These are phyloP conservation scores for Lactarius evosmus DNA, from an alignment of 768 basidiomycete species.

Conservation along the genomic window DNA sequence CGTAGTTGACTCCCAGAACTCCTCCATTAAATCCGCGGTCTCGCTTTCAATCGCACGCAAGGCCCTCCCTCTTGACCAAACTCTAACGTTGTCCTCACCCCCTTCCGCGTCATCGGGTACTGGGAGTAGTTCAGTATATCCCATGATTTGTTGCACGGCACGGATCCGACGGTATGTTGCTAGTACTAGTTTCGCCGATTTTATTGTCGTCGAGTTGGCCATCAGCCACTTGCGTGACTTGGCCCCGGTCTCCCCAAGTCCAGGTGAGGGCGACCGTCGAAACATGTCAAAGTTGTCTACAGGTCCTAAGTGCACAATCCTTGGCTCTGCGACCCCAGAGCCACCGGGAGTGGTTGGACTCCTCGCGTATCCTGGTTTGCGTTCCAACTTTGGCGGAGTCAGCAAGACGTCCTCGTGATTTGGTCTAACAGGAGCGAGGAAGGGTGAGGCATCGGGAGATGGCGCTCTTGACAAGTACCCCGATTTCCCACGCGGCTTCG, in stretches of 20 bases:
- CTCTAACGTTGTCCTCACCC: conserved; percentile 32
- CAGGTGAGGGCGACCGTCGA: conserved; percentile 17
- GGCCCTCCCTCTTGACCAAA: conserved; percentile 32
- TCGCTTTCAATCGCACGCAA: conserved; percentile 28
- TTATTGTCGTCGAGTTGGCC: conserved; percentile 35
- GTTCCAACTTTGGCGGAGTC: conserved; percentile 27
- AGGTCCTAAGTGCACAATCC: conserved; percentile 62
- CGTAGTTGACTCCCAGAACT: conserved; percentile 19
- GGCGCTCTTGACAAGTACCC: conserved; percentile 33
- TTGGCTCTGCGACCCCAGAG: conserved; percentile 40
- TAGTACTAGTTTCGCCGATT: conserved; percentile 49
- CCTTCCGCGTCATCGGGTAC: conserved; percentile 38
- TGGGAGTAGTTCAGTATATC: conserved; percentile 57
- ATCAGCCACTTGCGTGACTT: conserved; percentile 16
- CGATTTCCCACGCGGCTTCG: conserved; percentile 53
- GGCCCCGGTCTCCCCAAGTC: conserved; percentile 10
- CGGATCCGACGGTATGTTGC: conserved; percentile 61
- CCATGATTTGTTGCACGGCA: conserved; percentile 58
- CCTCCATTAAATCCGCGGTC: conserved; percentile 27
- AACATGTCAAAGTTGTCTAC: conserved; percentile 36
- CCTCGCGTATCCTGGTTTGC: conserved; percentile 44
- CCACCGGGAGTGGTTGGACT: conserved; percentile 36
- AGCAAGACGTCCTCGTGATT: conserved; percentile 22
- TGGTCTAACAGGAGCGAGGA: conserved; percentile 34
- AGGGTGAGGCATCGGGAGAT: conserved; percentile 46